These are phyloP conservation scores for Trifolium pratense DNA, from an alignment of 306 rosid genomes.

Conservation along the genomic window DNA sequence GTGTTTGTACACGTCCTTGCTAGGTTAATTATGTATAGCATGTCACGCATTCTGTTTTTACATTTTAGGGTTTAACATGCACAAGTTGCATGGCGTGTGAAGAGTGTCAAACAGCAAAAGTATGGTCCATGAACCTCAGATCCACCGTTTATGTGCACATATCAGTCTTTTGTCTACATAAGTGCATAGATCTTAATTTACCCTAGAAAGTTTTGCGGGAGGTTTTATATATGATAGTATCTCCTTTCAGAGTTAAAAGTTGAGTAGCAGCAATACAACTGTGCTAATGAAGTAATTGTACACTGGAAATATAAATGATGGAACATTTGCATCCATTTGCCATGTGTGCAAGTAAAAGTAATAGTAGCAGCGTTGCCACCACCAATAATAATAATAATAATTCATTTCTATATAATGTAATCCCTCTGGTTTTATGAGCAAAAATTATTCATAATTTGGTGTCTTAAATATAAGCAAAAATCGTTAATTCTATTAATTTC, in stretches of 20 bases:
- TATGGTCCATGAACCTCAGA: slow-evolving; percentile 13
- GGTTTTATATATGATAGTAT: not conserved
- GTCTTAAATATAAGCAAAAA: too few relatives aligned
- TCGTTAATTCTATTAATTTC: too few relatives aligned
- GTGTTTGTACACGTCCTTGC: slow-evolving; percentile 33
- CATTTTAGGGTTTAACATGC: slow-evolving; percentile 23
- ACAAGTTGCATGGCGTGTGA: slow-evolving; percentile 24
- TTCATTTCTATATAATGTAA: too few relatives aligned
- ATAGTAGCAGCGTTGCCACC: not conserved
- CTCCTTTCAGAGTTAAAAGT: not conserved
- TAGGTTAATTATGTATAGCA: slow-evolving; percentile 33
- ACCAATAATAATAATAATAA: too few relatives aligned
- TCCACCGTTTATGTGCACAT: slow-evolving; percentile 24
- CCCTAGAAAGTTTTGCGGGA: slow-evolving; percentile 35
- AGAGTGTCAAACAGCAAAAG: slow-evolving; percentile 24
- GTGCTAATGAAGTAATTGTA: slow-evolving; percentile 15
- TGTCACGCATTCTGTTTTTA: slow-evolving; percentile 16
- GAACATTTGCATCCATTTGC: not conserved
- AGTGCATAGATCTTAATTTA: slow-evolving; percentile 11
- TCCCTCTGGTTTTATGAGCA: too few relatives aligned
- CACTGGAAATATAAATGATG: not conserved
- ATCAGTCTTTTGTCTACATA: not conserved
- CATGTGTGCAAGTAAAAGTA: not conserved
- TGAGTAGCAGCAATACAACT: not conserved
- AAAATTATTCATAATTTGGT: too few relatives aligned